A percentile compares a stretch with the other conserved stretches of the same genome.
Conservation (phyloP, 805 yeast genomes). For the Cyberlindnera samutprakarnensis region DNA sequence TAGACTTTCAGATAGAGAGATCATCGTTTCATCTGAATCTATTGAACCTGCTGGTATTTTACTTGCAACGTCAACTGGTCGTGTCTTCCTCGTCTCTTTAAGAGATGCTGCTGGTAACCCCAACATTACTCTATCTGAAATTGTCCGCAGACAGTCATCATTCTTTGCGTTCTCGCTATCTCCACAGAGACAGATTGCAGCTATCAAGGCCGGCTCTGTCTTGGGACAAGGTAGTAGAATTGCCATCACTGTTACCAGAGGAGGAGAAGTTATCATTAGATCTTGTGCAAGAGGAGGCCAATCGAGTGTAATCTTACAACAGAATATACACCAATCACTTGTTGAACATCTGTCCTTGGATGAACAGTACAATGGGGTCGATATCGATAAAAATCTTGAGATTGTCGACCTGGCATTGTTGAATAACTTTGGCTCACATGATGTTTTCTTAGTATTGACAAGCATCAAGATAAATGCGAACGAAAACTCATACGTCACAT, state of each 20-base stretch:
- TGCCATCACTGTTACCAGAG: slow-evolving; percentile 31
- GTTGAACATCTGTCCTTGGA: slow-evolving; percentile 28
- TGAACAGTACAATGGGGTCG: slow-evolving; percentile 41
- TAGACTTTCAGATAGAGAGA: slow-evolving; percentile 44
- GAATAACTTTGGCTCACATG: slow-evolving; percentile 26
- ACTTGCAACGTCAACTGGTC: slow-evolving; percentile 60
- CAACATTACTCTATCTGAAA: slow-evolving; percentile 21
- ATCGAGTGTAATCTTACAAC: slow-evolving; percentile 30
- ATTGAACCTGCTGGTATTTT: slow-evolving; percentile 72
- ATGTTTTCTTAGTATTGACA: slow-evolving; percentile 42
- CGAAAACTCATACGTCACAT: slow-evolving; percentile 37
- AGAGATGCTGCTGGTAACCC: slow-evolving; percentile 67
- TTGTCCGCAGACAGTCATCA: slow-evolving; percentile 25
- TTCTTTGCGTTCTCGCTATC: slow-evolving; percentile 25
- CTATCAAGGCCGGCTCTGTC: slow-evolving; percentile 48
- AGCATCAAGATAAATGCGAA: slow-evolving; percentile 19
- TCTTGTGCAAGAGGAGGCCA: slow-evolving; percentile 39
- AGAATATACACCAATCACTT: slow-evolving; percentile 28
- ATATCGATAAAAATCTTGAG: slow-evolving; percentile 30
- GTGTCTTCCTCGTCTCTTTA: slow-evolving; percentile 53
- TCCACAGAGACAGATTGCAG: slow-evolving; percentile 37
- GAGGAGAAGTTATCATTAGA: slow-evolving; percentile 43
- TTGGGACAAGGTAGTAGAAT: slow-evolving; percentile 43
- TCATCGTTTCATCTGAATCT: slow-evolving; percentile 45
- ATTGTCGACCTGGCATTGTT: slow-evolving; percentile 59